These are phyloP conservation scores for Lentinula detonsa DNA, from an alignment of 768 basidiomycete species.

Conservation along the genomic window DNA sequence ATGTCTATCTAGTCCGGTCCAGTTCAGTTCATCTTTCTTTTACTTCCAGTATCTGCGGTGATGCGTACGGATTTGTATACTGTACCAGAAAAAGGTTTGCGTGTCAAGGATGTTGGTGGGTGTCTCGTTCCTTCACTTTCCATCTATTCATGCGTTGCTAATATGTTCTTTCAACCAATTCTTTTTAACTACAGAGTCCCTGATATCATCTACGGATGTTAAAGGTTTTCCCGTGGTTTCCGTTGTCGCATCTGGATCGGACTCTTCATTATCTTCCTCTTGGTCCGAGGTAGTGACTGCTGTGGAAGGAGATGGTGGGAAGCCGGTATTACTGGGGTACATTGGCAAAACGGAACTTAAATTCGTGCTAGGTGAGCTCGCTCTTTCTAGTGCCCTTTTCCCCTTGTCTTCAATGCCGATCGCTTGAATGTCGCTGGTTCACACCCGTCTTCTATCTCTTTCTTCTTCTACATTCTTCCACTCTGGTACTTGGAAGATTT, in stretches of 20 bases:
- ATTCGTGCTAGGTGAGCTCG: conserved; percentile 69
- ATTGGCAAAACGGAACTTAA: conserved; percentile 82
- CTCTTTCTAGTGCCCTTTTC: neutral
- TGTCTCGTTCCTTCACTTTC: neutral
- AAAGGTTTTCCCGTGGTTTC: conserved; percentile 92
- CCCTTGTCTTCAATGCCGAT: neutral
- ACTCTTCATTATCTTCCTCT: neutral
- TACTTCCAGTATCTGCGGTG: conserved; percentile 67
- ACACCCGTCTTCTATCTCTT: neutral
- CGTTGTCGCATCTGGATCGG: conserved; percentile 8
- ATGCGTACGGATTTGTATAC: conserved; percentile 82
- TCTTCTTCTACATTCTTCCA: neutral
- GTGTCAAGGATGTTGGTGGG: conserved; percentile 76
- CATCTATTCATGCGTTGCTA: conserved; percentile 2
- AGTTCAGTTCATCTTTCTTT: neutral
- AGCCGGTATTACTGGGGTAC: conserved; percentile 71
- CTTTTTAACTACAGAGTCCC: conserved; percentile 43
- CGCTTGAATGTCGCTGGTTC: too few species aligned
- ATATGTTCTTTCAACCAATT: too few species aligned
- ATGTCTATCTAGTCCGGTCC: too few species aligned
- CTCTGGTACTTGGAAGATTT: too few species aligned
- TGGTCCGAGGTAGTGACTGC: neutral
- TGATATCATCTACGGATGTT: conserved; percentile 66
- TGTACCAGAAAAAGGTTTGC: conserved; percentile 70
- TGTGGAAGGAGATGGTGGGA: conserved; percentile 27